phyloP scores from a whole-genome alignment of 2,329 filamentous ascomycete species.

The Clonostachys chloroleuca region DNA sequence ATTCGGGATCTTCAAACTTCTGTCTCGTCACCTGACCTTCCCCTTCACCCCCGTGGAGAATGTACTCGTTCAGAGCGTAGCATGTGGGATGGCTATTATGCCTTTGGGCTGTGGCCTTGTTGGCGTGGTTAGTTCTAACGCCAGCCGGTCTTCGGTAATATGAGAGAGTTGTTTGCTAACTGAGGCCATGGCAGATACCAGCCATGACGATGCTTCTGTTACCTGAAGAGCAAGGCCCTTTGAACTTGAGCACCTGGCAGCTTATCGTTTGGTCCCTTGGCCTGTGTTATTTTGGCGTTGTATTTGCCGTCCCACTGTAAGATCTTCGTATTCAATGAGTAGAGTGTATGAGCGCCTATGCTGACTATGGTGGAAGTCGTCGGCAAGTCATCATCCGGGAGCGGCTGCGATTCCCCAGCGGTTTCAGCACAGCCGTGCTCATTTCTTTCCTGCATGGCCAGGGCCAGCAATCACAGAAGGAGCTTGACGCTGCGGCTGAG shows the following conservation, averaged over 20 bases:
- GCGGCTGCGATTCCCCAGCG: slow-evolving; percentile 89
- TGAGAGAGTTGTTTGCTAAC: neutral
- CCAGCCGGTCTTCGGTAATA: neutral
- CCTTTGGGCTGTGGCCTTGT: slow-evolving; percentile 94
- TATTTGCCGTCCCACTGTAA: slow-evolving; percentile 86
- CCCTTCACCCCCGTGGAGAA: slow-evolving; percentile 96
- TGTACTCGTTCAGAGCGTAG: slow-evolving; percentile 92
- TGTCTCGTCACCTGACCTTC: slow-evolving; percentile 67
- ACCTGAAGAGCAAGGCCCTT: slow-evolving; percentile 71
- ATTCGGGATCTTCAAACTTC: slow-evolving; percentile 84
- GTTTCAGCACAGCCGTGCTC: slow-evolving; percentile 90
- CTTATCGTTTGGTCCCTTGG: slow-evolving; percentile 88
- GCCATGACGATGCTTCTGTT: slow-evolving; percentile 84
- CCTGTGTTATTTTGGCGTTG: slow-evolving; percentile 92
- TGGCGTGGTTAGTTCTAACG: slow-evolving; percentile 57
- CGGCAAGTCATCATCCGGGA: slow-evolving; percentile 91
- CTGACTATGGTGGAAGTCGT: slow-evolving; percentile 36
- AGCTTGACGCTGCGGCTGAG: slow-evolving; percentile 25
- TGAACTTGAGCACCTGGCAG: slow-evolving; percentile 69
- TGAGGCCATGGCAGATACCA: slow-evolving; percentile 52
- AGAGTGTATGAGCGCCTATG: neutral
- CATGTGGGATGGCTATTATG: slow-evolving; percentile 94
- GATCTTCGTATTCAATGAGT: slow-evolving; percentile 6
- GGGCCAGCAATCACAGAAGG: slow-evolving; percentile 22
- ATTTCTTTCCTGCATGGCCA: slow-evolving; percentile 83